phyloP scores from a whole-genome alignment of 768 basidiomycete species.

The Termitomyces sp. region DNA sequence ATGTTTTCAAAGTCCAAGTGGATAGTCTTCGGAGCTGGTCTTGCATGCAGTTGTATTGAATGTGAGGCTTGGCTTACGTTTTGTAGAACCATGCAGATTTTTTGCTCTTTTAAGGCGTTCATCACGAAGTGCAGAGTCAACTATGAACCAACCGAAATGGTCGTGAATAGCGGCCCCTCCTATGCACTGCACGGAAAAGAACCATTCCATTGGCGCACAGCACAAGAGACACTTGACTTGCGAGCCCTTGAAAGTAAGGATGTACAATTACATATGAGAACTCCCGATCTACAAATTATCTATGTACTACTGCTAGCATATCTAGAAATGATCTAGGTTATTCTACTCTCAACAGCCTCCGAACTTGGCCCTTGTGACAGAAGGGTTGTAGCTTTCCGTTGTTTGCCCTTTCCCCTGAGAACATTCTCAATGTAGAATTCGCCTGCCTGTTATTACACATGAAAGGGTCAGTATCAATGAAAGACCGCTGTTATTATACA shows the following conservation, averaged over 20 bases:
- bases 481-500: slow-evolving; percentile 9
- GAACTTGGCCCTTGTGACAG: slow-evolving; percentile 1
- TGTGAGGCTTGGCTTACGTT: no score
- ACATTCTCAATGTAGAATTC: slow-evolving; percentile 95
- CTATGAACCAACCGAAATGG: no score
- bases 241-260: background rate
- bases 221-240: background rate
- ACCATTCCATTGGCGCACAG: background rate
- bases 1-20: no score
- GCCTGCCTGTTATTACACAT: slow-evolving; percentile 64
- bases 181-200: background rate
- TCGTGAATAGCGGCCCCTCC: background rate
- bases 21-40: no score
- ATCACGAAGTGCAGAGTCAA: no score
- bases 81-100: background rate
- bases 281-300: background rate
- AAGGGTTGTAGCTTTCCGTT: slow-evolving; percentile 33
- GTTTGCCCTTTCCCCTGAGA: slow-evolving; percentile 51
- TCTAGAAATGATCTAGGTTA: background rate
- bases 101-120: background rate
- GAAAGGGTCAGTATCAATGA: background rate
- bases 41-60: no score
- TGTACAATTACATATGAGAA: background rate
- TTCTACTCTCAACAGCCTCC: background rate
- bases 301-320: background rate